Evolutionary conservation across 108 stramenopile species (phyloP), one percentile per base, ranked within the genome.

Genomic region (Nitzschia putrida): DNA sequence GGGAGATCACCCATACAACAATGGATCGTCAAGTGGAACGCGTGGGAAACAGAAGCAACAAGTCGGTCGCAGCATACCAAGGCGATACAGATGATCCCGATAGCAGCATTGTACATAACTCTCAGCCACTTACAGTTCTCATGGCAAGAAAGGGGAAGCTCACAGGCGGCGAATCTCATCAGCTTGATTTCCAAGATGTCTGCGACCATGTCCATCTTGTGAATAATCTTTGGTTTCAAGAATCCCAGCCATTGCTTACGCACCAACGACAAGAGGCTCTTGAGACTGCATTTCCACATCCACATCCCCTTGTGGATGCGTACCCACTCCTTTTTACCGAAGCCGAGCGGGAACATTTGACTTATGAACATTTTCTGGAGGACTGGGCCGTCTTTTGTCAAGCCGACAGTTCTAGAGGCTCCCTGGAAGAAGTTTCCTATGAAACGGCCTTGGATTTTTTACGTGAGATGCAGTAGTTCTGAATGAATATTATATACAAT

Each of bases 321-420:
- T 91, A 85, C 58, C 47, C 68, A 10, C 56, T 87, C 9, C 41
- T 94, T 38, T 94, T 94, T 57, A 91, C 89, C 37, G 82, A 78
- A 0, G 77, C 74, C 8, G 92, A 94, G 61, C 85, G 82, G 45
- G 88, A 94, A 52, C 83, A 85, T 66, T 78, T 91, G 71, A 79
- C 77, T 0, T 94, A 64, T 72, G 89, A 89, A 23, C 76, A 78
- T 44, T 94, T 94, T 67, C 29, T 89, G 51, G 87, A 94, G 66
- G 92, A 94, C 63, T 94, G 89, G 89, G 51, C 76, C 18, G 89
- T 85, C 1, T 94, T 74, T 76, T 75, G 75, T 58, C 6, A 53
- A 10, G 34, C 14, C 14, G 20, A 29, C n/a, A 26, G 1, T n/a
- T 20, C 50, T 8, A 21, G 2, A n/a, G 12, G 3, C 39, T 13